These are phyloP conservation scores for Tricholoma sp. DNA, from an alignment of 768 basidiomycete genomes.

Conservation along the genomic window DNA sequence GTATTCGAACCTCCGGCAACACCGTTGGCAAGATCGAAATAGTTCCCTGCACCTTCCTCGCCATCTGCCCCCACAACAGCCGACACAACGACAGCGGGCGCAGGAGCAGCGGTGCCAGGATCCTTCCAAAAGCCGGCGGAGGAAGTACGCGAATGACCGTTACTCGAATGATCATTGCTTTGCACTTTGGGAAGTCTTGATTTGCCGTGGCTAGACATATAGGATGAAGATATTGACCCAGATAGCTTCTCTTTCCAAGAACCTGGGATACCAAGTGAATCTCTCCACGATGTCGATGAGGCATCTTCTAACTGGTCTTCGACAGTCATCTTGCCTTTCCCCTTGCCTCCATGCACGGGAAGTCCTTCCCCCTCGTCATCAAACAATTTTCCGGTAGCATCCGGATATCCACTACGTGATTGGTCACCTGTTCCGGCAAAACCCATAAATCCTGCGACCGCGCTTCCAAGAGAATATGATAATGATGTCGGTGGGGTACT, in stretches of 20 bases:
- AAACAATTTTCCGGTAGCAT: slow-evolving; percentile 10
- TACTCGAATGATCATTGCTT: slow-evolving; percentile 22
- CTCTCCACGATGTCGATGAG: slow-evolving; percentile 36
- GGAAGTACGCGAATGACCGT: slow-evolving; percentile 31
- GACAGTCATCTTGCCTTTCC: slow-evolving; percentile 25
- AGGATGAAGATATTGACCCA: slow-evolving; percentile 31
- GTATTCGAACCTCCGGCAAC: slow-evolving; percentile 11
- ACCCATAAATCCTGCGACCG: slow-evolving; percentile 35
- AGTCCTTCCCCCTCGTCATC: slow-evolving; percentile 23
- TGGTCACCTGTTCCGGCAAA: slow-evolving; percentile 25
- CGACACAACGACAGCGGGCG: slow-evolving; percentile 49
- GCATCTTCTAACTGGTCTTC: slow-evolving; percentile 28
- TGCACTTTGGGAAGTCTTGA: slow-evolving; percentile 23
- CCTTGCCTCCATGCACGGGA: slow-evolving; percentile 27
- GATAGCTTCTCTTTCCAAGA: slow-evolving; percentile 38
- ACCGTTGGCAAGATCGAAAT: slow-evolving; percentile 31
- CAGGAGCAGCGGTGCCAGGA: slow-evolving; percentile 45
- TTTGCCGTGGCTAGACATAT: slow-evolving; percentile 32
- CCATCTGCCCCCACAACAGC: slow-evolving; percentile 42
- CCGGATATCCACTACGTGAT: not conserved
- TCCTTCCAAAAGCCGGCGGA: slow-evolving; percentile 44
- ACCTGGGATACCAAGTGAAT: slow-evolving; percentile 20
- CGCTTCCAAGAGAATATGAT: slow-evolving; percentile 43
- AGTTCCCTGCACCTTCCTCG: slow-evolving; percentile 30
- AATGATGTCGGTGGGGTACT: slow-evolving; percentile 58